Base-by-base conservation (phyloP, 106 monocot species). In the Dioscorea alata region DNA sequence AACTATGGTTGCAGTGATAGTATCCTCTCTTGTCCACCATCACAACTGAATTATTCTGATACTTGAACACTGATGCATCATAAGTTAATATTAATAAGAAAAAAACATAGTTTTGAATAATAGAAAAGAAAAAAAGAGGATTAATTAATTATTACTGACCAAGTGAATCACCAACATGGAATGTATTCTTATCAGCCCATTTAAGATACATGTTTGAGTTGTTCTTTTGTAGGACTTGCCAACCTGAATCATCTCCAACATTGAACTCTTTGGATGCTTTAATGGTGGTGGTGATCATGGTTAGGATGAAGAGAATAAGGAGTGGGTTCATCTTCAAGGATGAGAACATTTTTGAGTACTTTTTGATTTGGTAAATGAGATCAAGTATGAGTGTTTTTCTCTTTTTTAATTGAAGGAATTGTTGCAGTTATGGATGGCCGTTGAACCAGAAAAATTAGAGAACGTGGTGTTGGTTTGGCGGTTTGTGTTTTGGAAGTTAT, bases 1-100 rank as follows among this genome's bases (percentile, higher is more conserved):
- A n/a, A 4, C 65, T 65, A 15, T 65, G 19, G 42, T 65, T 65
- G 42, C 65, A 65, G 65, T 65, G 65, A 42, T 65, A 65, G 65
- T 65, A 65, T 14, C 28, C 35, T 48, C 35, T 48, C 42, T 65
- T 65, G 35, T 65, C 42, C 33, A 65, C 65, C 42, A 15, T 65
- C 13, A 65, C 35, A 33, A 65, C 65, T 21, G 65, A 65, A 21
- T 65, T 35, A 19, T 65, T 65, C 42, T n/a, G 33, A 21, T 65
- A 48, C 35, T 65, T 42, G 48, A 65, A 65, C 65, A 65, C 65
- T 65, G 42, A 65, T 17, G n/a, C 48, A 65, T 13, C 23, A 64
- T 33, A 56, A 42, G 48, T 17, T 13, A 19, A 42, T 42, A 65
- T 17, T 18, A 14, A 65, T 8, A 65, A 35, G 31, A 13, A 13